Evolutionary conservation across 306 rosid genomes (phyloP), one percentile per base, ranked within the genome.

Genomic region (Cucumis sativus): DNA sequence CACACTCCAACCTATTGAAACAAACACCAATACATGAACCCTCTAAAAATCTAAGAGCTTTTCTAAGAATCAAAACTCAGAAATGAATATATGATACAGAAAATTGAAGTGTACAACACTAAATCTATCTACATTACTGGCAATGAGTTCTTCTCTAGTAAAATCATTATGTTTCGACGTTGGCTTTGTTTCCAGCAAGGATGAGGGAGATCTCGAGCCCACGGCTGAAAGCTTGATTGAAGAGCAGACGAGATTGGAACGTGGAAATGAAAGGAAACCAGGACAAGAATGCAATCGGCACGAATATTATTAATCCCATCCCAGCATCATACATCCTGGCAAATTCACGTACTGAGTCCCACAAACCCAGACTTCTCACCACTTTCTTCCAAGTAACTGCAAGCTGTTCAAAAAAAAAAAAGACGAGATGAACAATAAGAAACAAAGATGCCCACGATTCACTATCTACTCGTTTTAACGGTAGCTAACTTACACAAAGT

Each of bases 241-340:
- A 95, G 77, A 95, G 93, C 76, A 95, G 97, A 56, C 98, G 97
- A 70, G 98, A 95, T 82, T 92, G 98, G 86, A 95, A 92, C 28
- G 98, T 95, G 52, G 98, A 90, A 80, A 95, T 77, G 87, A 95
- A 95, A 0, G 98, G 97, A 86, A 95, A 95, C 98, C 98, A 95
- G 10, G 98, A 90, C 55, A 95, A 66, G 70, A 95, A 55, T 4
- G 91, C 97, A 67, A 92, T 65, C 0, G 98, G 97, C 21, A 90
- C 79, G 59, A 95, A 95, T 56, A 92, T 89, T 43, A 95, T 79
- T 87, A 90, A 74, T 9, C 98, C 98, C 98, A 95, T 95, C 69
- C 93, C 97, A n/a, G 98, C 98, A 84, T 95, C 98, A 71, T 92
- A 95, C 92, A 95, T 83, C 81, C 98, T 88, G 21, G 91, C 96